Evolutionary conservation across 345 rosid species (phyloP), one percentile per base, ranked within the genome.

Genomic region (Anastatica hierochuntica): DNA sequence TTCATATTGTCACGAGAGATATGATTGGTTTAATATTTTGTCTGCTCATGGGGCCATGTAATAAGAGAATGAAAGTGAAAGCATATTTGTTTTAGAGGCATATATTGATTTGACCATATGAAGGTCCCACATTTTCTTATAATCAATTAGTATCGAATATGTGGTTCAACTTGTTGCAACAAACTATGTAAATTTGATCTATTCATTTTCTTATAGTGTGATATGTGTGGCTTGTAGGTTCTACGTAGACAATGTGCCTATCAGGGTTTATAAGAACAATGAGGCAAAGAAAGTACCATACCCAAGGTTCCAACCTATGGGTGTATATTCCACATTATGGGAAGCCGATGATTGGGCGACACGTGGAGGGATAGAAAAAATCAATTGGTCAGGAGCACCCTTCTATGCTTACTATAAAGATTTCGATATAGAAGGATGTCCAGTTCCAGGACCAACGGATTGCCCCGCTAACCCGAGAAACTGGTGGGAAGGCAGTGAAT

Each of bases 291-390:
- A 81, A 33, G 66, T 78, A 24, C 89, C 92, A 10, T 90, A 35
- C 66, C 98, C 98, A 0, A 80, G 47, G 41, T 44, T 45, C 39
- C 98, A 90, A 72, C 80, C 96, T 4, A 90, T 90, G 95, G 84
- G 98, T 3, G 71, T 90, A 5, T 87, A 76, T 50, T 90, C 98
- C 11, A 90, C 98, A 1, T 57, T 90, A 21, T 90, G 98, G 98
- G 92, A 90, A 62, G 96, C 98, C 0, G 98, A 90, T 66, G 82
- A 90, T 43, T 90, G 98, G 98, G 98, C 96, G 3, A 90, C 96
- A 26, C 84, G 96, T 55, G 98, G 98, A 9, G 98, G 98, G 12
- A 54, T 79, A 0, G 96, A 86, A 71, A 87, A 90, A 58, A 90
- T 84, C 14, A 59, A 87, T 62, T 90, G 98, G 98, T 74, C 76